Evolutionary conservation across 345 rosid genomes (phyloP).

Genomic region (Cardamine occulta): DNA sequence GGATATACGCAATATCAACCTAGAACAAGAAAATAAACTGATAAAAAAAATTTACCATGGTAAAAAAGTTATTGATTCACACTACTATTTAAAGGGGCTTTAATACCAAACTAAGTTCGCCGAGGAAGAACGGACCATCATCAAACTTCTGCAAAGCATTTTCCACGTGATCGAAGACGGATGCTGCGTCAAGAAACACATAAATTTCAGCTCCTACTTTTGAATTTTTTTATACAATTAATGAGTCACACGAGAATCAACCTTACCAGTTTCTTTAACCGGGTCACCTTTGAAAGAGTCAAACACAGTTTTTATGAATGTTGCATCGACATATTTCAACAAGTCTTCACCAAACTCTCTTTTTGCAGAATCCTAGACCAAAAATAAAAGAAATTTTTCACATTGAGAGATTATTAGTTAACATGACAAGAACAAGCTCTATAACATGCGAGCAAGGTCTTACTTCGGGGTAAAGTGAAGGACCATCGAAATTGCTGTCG

Average conservation of each 20-base stretch:
- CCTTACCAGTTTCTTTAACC: slow-evolving; percentile 53
- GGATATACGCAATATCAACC: slow-evolving; percentile 81
- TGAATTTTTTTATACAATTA: neutral
- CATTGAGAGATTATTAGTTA: slow-evolving; percentile 2
- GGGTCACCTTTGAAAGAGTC: slow-evolving; percentile 63
- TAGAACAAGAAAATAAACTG: neutral
- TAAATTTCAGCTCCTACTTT: neutral
- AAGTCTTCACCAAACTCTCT: slow-evolving; percentile 73
- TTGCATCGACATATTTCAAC: slow-evolving; percentile 52
- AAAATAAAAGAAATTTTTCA: neutral
- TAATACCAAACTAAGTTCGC: slow-evolving; percentile 73
- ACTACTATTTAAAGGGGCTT: neutral
- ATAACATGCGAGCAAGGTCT: slow-evolving; percentile 15
- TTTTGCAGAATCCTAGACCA: slow-evolving; percentile 65
- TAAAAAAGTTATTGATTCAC: neutral
- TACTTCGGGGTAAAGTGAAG: slow-evolving; percentile 75
- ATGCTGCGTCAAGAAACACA: slow-evolving; percentile 44
- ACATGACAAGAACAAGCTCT: slow-evolving; percentile 18
- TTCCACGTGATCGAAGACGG: slow-evolving; percentile 74
- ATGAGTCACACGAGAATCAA: neutral
- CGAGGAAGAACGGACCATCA: slow-evolving; percentile 91
- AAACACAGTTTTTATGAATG: slow-evolving; percentile 49
- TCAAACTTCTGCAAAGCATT: slow-evolving; percentile 63
- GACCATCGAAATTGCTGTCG: slow-evolving; percentile 78
- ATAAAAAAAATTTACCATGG: neutral